Evolutionary conservation across 495 filamentous ascomycete genomes (phyloP), one percentile per base, ranked within the genome.

Genomic region (Pseudevernia furfuracea): DNA sequence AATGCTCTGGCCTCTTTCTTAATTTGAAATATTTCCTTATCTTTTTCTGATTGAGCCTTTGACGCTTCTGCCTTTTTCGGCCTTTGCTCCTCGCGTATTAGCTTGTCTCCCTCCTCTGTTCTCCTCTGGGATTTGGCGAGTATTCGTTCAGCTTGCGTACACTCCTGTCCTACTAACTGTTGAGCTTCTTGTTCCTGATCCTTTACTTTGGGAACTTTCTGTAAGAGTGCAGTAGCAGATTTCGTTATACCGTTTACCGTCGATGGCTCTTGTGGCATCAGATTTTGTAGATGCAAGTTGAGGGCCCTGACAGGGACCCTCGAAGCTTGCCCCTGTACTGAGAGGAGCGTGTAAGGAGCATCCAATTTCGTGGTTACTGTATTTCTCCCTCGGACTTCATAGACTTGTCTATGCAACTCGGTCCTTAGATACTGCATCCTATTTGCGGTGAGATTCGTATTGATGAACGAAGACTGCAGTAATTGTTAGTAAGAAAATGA

Each of bases 281-380:
- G 17, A 28, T 38, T 6, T 58, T 58, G 3, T 34, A 25, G 19
- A 21, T 37, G 28, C 38, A 25, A 10, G 0, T 63, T 23, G 3
- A 1, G 30, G 58, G 37, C 19, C 30, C 43, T 21, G n/a, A n/a
- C 41, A 59, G 55, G 17, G 30, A 43, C 32, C 34, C 3, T 34
- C 36, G 36, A 43, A 46, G 62, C 34, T 41, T 41, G 52, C 61
- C 37, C 64, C 36, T 39, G 32, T 30, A 61, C 30, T 12, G 37
- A 21, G 19, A 61, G 39, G 14, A 41, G 6, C 11, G 64, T 61
- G 34, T 57, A 61, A 39, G 64, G 64, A 56, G 64, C 64, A 58
- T 66, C 64, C 23, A 66, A 8, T 38, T 58, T 62, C 28, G 64
- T 61, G 17, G 23, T 58, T 46, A 58, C 48, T 11, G 25, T 37